Base-by-base conservation (phyloP, 176 grass and related monocot species). In the Cenchrus fungigraminus region DNA sequence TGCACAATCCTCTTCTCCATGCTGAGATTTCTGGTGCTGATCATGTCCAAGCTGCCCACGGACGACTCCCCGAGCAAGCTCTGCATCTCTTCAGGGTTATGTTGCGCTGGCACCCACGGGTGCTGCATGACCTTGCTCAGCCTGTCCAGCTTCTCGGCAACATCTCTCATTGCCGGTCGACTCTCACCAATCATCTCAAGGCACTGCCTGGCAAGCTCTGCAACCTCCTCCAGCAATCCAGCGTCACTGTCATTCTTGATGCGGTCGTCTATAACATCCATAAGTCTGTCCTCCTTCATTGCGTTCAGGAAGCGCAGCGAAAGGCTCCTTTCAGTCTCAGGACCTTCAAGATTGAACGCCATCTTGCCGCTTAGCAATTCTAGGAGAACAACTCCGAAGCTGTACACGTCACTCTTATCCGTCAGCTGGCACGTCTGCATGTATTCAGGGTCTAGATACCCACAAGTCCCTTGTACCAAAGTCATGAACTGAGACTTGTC, bases 381-480 rank as follows among this genome's bases (percentile, higher is more conserved):
- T 5, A 83, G 9, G 56, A 86, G 65, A 67, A 86, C 73, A 55
- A 90, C 84, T 1, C 79, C 79, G 0, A 90, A 90, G 60, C 84
- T 90, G 20, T 86, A 90, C 0, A 86, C 88, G 2, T 86, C 79
- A 9, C 88, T 90, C 56, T 82, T 86, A 19, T 80, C 62, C 2
- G 78, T 82, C 6, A 82, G 28, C 43, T 62, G 82, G 11, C 83
- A 68, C 0, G 82, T 75, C 12, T 70, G 78, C 61, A 82, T 49
- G 46, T 83, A 83, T 16, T 86, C 84, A 1, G 78, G 88, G 15
- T 86, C 83, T 19, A 90, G 65, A 13, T 90, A 86, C 20, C 84
- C 88, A n/a, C 69, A 82, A 7, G 78, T 90, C 17, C 88, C 88
- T 71, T 86, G 88, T 37, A 90, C 77, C 9, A 86, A 9, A 0